phyloP scores from a whole-genome alignment of 495 filamentous ascomycete species.

The Penicillium canescens region DNA sequence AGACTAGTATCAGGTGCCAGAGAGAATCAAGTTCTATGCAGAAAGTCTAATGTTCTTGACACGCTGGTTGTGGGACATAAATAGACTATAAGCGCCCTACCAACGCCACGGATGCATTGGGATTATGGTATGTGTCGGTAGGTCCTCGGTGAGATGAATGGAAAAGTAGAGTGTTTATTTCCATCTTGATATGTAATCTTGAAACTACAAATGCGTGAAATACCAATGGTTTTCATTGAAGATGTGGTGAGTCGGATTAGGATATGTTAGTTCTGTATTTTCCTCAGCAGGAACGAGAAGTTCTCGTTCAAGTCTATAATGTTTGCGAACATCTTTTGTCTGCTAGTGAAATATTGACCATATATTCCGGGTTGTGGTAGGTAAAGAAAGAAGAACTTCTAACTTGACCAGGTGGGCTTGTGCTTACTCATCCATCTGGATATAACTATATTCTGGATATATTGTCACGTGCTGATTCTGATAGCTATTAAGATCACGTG shows the following conservation, averaged over 20 bases:
- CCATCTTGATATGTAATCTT: not conserved
- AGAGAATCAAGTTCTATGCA: not conserved
- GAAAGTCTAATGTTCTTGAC: constrained; percentile 6
- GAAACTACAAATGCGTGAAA: too few relatives aligned
- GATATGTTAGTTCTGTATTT: too few relatives aligned
- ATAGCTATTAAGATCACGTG: not conserved
- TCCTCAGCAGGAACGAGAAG: too few relatives aligned
- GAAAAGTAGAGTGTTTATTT: not conserved
- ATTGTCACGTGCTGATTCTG: not conserved
- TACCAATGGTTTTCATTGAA: too few relatives aligned
- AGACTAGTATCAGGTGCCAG: not conserved
- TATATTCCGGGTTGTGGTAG: too few relatives aligned
- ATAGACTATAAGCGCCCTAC: constrained; percentile 23
- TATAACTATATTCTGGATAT: not conserved
- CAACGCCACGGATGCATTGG: constrained; percentile 10
- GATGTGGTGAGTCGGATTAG: too few relatives aligned
- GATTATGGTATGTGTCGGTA: not conserved
- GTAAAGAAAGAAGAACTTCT: too few relatives aligned
- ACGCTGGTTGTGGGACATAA: constrained; percentile 21
- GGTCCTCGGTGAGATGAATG: not conserved
- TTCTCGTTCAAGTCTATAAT: too few relatives aligned
- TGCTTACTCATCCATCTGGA: not conserved
- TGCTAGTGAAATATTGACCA: too few relatives aligned
- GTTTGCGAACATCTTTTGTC: too few relatives aligned
- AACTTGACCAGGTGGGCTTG: too few relatives aligned